phyloP scores from a whole-genome alignment of 768 basidiomycete species.

The Tephrocybe sp. region DNA sequence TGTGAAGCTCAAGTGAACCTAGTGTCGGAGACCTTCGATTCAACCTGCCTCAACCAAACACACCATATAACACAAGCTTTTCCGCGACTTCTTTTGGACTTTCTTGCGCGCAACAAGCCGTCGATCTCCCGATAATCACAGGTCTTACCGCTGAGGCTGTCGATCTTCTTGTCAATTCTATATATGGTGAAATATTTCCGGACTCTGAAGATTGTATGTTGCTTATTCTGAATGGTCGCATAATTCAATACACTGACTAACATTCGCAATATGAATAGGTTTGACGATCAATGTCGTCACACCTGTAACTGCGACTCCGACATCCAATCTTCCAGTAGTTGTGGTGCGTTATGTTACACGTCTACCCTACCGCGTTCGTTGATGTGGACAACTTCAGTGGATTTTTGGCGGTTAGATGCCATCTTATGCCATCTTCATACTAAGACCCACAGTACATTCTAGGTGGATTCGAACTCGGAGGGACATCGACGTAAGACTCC shows the following conservation, averaged over 20 bases:
- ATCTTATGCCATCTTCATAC: background rate
- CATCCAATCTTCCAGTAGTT: constrained; percentile 39
- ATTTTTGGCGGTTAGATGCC: constrained; percentile 28
- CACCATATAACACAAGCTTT: constrained; percentile 35
- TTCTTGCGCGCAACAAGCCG: constrained; percentile 47
- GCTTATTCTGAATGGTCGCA: background rate
- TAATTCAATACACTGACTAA: background rate
- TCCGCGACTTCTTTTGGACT: constrained; percentile 41
- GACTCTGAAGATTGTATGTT: constrained; percentile 45
- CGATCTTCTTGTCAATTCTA: constrained; percentile 27
- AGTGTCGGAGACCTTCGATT: constrained; percentile 43
- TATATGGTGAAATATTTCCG: constrained; percentile 26
- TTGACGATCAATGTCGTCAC: constrained; percentile 44
- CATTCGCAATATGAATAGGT: constrained; percentile 19
- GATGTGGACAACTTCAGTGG: constrained; percentile 37
- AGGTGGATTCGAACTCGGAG: constrained; percentile 31
- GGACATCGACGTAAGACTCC: constrained; percentile 34
- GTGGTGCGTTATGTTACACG: constrained; percentile 27
- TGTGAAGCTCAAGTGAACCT: background rate
- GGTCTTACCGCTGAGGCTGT: constrained; percentile 28
- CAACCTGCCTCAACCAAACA: constrained; percentile 37
- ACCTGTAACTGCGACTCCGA: constrained; percentile 30
- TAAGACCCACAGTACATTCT: background rate
- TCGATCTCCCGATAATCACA: constrained; percentile 29
- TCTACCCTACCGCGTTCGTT: background rate